Evolutionary conservation across 345 rosid species (phyloP).

Genomic region (Fremontodendron californicum): DNA sequence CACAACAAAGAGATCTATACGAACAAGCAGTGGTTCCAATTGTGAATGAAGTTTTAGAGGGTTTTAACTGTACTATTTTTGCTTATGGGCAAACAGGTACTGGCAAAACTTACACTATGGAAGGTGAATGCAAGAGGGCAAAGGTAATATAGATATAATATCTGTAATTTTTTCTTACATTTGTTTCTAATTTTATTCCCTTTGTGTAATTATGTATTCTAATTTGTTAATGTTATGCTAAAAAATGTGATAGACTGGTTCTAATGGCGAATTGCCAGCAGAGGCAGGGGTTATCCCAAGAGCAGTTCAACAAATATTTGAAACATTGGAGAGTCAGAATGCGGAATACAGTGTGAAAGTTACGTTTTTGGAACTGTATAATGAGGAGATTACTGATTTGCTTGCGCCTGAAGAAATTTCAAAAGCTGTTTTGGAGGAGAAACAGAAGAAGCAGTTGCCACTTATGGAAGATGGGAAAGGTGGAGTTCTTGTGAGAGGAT

Average conservation of each 20-base stretch:
- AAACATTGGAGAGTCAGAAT: slow-evolving; percentile 93
- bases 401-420: slow-evolving; percentile 96
- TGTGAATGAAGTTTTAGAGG: slow-evolving; percentile 94
- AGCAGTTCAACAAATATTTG: slow-evolving; percentile 94
- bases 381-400: slow-evolving; percentile 95
- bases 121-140: slow-evolving; percentile 90
- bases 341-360: slow-evolving; percentile 99
- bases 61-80: slow-evolving; percentile 95
- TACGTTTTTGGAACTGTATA: slow-evolving; percentile 87
- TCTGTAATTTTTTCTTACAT: background rate
- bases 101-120: slow-evolving; percentile 97
- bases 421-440: slow-evolving; percentile 62
- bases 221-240: slow-evolving; percentile 12
- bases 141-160: slow-evolving; percentile 43
- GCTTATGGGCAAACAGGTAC: slow-evolving; percentile 99
- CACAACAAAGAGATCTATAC: slow-evolving; percentile 82
- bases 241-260: slow-evolving; percentile 53
- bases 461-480: slow-evolving; percentile 99
- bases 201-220: background rate
- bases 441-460: slow-evolving; percentile 89
- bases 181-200: background rate
- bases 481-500: slow-evolving; percentile 95
- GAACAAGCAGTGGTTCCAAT: slow-evolving; percentile 92
- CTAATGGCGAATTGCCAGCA: slow-evolving; percentile 72
- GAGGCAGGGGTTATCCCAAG: slow-evolving; percentile 99